Base-by-base conservation (phyloP, 108 stramenopile species). In the Pseudonitzschia multistriata region DNA sequence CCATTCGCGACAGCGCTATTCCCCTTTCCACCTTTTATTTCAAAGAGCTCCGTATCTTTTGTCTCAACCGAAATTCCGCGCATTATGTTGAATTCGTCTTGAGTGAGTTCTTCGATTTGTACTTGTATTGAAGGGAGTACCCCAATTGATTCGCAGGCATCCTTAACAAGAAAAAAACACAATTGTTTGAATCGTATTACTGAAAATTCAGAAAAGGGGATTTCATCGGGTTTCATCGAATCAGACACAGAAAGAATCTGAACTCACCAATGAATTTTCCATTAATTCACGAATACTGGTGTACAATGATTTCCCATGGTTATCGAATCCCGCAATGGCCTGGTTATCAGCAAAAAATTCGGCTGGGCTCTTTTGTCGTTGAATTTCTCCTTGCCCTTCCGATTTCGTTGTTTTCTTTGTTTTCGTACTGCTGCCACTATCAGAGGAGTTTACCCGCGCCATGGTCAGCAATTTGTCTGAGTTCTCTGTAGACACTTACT, bases 341-440 rank as follows among this genome's bases (percentile, higher is more conserved):
- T 97, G 96, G 86, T 98, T 93, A 67, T 97, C 96, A 13, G 96
- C 95, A 78, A 98, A 98, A 81, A 98, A 98, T 66, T 97, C 95
- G 1, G 97, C 97, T 0, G 97, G 93, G 25, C 85, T 85, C 73
- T 96, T 96, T 22, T 85, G 83, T 29, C 84, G 72, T 63, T 92
- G 91, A n/a, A 87, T 73, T 78, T 92, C 91, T 29, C 74, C 76
- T n/a, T 57, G 35, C 24, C 34, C 50, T n/a, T 49, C 33, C 66
- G 49, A 28, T 14, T 50, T 27, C 29, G 29, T 27, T 15, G 57
- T 27, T 21, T 49, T 36, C 62, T 72, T 72, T 29, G 29, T 31
- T 49, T 64, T 64, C 35, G 71, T 17, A 45, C 42, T 45, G 42
- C 42, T n/a, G n/a, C n/a, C n/a, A n/a, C n/a, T n/a, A n/a, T n/a